These are phyloP conservation scores for Przewalskia tangutica DNA, from an alignment of 257 asterid species.

Conservation along the genomic window DNA sequence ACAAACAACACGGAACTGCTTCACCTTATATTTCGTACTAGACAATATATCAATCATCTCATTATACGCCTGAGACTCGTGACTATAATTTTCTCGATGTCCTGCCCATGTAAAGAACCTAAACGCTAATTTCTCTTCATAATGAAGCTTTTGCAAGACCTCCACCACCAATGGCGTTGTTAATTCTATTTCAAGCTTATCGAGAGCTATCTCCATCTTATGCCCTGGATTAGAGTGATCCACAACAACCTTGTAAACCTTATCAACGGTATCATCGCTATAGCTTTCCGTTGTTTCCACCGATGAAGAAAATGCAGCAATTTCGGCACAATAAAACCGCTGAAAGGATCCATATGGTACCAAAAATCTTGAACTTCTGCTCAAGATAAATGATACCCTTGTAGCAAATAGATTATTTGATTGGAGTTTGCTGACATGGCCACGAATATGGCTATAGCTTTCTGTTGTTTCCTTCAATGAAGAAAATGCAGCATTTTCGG, in stretches of 20 bases:
- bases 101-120: constrained; percentile 90
- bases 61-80: constrained; percentile 65
- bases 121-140: constrained; percentile 73
- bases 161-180: constrained; percentile 66
- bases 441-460: neutral
- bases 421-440: neutral
- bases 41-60: constrained; percentile 78
- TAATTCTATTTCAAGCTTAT: constrained; percentile 34
- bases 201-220: constrained; percentile 80
- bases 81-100: constrained; percentile 49
- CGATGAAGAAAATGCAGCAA: constrained; percentile 7
- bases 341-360: constrained; percentile 8
- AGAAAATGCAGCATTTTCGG: constrained; percentile 15
- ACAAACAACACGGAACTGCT: constrained; percentile 76
- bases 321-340: constrained; percentile 31
- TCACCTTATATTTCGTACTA: constrained; percentile 76
- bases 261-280: constrained; percentile 26
- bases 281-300: constrained; percentile 14
- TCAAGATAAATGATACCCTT: constrained; percentile 2
- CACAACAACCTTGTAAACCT: constrained; percentile 43
- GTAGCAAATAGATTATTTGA: neutral
- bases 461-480: constrained; percentile 13
- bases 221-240: constrained; percentile 55
- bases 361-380: constrained; percentile 1
- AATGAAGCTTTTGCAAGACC: constrained; percentile 52